Percentiles rank a stretch among this genome's conserved stretches.
Evolutionary conservation across 805 yeast genomes (phyloP).

Genomic region (Sugiyamaella smithiae): DNA sequence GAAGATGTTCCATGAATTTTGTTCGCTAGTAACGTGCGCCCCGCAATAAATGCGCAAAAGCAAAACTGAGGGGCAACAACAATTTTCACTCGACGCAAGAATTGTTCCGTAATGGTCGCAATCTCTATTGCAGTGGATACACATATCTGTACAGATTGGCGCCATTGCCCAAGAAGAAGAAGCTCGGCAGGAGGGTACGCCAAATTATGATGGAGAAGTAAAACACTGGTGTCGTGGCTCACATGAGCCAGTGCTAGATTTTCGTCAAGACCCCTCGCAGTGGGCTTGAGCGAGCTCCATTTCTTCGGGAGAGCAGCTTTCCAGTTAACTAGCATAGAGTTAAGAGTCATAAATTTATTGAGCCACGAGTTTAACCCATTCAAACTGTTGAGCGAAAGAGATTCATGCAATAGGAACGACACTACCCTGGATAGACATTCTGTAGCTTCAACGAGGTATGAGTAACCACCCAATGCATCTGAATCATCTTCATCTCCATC

Average conservation of each 20-base stretch:
- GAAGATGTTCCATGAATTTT: not conserved
- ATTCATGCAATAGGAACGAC: conserved; percentile 9
- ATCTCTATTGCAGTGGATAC: conserved; percentile 17
- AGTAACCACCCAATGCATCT: conserved; percentile 16
- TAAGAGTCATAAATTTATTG: conserved; percentile 8
- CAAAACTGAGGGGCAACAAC: conserved; percentile 19
- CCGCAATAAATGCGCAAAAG: conserved; percentile 19
- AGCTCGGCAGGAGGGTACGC: conserved; percentile 13
- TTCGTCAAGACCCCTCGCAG: conserved; percentile 15
- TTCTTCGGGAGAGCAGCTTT: conserved; percentile 13
- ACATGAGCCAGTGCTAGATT: conserved; percentile 20
- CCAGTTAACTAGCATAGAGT: conserved; percentile 17
- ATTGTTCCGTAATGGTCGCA: conserved; percentile 14
- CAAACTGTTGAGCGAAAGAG: not conserved
- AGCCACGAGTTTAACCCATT: conserved; percentile 12
- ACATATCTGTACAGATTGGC: conserved; percentile 4
- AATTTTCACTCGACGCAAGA: conserved; percentile 8
- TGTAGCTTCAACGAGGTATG: conserved; percentile 19
- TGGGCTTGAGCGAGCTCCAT: conserved; percentile 10
- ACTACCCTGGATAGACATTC: conserved; percentile 16
- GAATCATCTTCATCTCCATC: conserved; percentile 11
- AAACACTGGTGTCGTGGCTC: conserved; percentile 15
- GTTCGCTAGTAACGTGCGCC: conserved; percentile 15
- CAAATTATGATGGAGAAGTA: conserved; percentile 16
- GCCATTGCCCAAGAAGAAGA: not conserved